Evolutionary conservation across 2,329 filamentous ascomycete species (phyloP).

Genomic region (Colletotrichum cuscutae): DNA sequence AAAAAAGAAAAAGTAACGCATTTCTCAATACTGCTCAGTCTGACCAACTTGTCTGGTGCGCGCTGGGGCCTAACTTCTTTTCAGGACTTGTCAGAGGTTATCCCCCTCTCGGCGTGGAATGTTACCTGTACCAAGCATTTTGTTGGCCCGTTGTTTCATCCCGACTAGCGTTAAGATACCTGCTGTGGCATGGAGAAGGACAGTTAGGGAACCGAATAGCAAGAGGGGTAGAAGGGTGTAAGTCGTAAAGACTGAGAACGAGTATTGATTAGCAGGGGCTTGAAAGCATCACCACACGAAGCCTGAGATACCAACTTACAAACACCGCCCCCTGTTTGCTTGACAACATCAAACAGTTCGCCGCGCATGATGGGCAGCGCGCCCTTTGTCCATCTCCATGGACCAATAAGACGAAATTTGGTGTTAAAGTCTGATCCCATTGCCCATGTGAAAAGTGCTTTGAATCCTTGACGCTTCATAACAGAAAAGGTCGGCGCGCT

Average conservation of each 20-base stretch:
- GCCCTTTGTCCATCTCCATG: constrained; percentile 51
- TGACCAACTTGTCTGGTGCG: too few species aligned
- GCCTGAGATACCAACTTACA: constrained; percentile 44
- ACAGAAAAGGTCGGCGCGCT: constrained; percentile 50
- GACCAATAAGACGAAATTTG: constrained; percentile 58
- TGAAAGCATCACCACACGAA: too few species aligned
- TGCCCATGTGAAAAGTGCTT: constrained; percentile 55
- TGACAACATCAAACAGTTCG: constrained; percentile 53
- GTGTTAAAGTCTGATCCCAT: constrained; percentile 60
- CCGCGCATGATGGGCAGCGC: constrained; percentile 51
- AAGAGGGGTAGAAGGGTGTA: constrained; percentile 49
- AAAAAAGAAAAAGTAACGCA: too few species aligned
- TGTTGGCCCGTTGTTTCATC: background rate
- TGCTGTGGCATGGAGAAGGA: constrained; percentile 43
- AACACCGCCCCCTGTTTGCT: constrained; percentile 47
- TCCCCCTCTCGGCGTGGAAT: constrained; percentile 29
- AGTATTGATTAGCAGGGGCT: constrained; percentile 36
- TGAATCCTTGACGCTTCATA: constrained; percentile 46
- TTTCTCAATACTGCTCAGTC: too few species aligned
- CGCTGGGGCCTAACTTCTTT: background rate
- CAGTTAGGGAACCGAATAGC: constrained; percentile 48
- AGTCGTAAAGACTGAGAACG: constrained; percentile 44
- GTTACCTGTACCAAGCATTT: constrained; percentile 19
- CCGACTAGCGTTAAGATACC: constrained; percentile 21
- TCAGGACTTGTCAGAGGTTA: background rate